A percentile compares a stretch with the other conserved stretches of the same genome.
These are phyloP conservation scores for Calonectria pauciramosa DNA, from an alignment of 2,329 filamentous ascomycete species.

Conservation along the genomic window DNA sequence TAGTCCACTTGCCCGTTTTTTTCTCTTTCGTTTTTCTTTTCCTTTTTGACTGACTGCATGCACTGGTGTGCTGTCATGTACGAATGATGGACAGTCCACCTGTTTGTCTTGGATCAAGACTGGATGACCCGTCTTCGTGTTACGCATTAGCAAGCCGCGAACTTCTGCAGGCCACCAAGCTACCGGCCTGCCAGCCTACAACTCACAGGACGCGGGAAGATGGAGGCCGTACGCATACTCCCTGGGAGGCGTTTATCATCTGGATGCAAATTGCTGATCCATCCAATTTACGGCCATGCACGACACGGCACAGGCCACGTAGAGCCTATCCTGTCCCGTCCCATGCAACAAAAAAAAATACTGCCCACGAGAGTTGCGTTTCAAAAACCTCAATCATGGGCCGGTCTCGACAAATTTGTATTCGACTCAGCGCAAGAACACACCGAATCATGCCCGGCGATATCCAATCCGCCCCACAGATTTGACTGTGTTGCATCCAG, in stretches of 20 bases:
- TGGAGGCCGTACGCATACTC: not conserved
- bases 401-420: conserved; percentile 10
- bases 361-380: not conserved
- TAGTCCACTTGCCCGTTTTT: conserved; percentile 25
- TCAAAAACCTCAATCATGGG: not conserved
- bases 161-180: conserved; percentile 4
- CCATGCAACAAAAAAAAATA: not conserved
- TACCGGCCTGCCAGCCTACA: not conserved
- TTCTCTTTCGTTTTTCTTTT: not conserved
- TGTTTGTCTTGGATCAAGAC: conserved; percentile 12
- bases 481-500: not conserved
- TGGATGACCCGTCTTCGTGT: conserved; percentile 5
- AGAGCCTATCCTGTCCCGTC: not conserved
- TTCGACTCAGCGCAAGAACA: not conserved
- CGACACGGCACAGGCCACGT: not conserved
- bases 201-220: conserved; percentile 1
- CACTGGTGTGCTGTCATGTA: not conserved
- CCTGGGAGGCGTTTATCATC: not conserved
- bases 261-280: not conserved
- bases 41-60: not conserved
- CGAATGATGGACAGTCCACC: not conserved
- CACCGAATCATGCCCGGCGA: not conserved
- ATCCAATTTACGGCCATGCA: not conserved
- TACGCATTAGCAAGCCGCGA: conserved; percentile 24
- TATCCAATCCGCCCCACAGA: not conserved